Evolutionary conservation across 2,329 filamentous ascomycete species (phyloP), one percentile per base, ranked within the genome.

Genomic region (Fusarium cyanostomum): DNA sequence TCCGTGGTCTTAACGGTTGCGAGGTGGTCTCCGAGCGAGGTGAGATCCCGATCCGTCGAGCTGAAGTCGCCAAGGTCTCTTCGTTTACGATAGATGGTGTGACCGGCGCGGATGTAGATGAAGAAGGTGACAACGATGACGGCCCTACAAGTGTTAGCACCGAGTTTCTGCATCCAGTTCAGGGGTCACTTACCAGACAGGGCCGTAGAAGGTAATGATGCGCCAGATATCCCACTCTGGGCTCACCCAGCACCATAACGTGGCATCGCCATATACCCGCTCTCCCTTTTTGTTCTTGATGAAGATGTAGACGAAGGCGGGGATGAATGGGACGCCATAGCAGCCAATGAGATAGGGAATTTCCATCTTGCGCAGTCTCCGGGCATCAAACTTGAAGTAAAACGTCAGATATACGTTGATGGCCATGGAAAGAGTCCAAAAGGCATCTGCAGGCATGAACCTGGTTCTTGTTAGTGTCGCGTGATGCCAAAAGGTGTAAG

Each of bases 321-420:
- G 86, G 9, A 92, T 73, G 15, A 92, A 86, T 0, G 92, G 90
- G 3, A 92, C 60, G 1, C 91, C 91, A 60, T 95, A 95, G 72
- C 90, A 92, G 53, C 81, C 72, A 2, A 88, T 28, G 1, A 92
- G 73, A 64, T 95, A 95, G 55, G 84, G 88, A 41, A 88, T 84
- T 72, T 95, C 92, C 72, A 94, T 82, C 39, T 76, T 81, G 10
- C 86, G 86, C 12, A 95, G 78, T 49, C 84, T 82, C 5, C 81
- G 76, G 1, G 88, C 85, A 57, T 90, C 86, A 67, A 88, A 94
- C 62, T 90, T 90, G 69, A 81, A 82, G 74, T 92, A 93, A 71
- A 95, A 92, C 0, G 91, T 93, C 12, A 94, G 77, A 73, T 92
- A 92, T 48, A 95, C 92, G 72, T 95, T 96, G 66, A 89, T 82